Conservation (phyloP, 495 filamentous ascomycete genomes). For the Penicillium paxilli region DNA sequence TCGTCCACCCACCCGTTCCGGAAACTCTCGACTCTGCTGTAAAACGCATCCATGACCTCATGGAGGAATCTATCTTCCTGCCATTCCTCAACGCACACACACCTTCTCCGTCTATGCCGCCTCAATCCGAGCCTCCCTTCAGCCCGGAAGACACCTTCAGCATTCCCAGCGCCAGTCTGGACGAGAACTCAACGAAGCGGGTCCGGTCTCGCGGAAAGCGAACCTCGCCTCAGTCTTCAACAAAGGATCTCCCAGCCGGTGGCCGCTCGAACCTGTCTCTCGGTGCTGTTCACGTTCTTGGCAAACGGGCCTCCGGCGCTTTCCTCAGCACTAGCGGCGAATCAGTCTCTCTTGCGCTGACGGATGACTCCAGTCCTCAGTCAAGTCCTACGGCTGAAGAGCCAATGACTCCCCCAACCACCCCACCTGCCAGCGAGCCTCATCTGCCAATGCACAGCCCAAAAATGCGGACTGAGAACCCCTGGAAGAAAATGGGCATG, state of each 20-base stretch:
- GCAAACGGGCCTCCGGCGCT: constrained; percentile 39
- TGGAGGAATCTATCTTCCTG: constrained; percentile 86
- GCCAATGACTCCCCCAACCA: constrained; percentile 88
- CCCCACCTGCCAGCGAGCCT: constrained; percentile 69
- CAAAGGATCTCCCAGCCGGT: constrained; percentile 34
- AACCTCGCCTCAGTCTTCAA: constrained; percentile 45
- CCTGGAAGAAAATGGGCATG: constrained; percentile 85
- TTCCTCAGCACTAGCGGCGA: constrained; percentile 40
- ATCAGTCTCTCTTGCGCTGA: constrained; percentile 35
- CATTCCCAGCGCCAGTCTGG: constrained; percentile 29
- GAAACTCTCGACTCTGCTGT: constrained; percentile 85
- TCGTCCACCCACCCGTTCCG: constrained; percentile 70
- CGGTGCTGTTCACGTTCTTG: constrained; percentile 31
- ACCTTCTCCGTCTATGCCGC: constrained; percentile 30
- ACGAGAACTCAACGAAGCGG: constrained; percentile 33
- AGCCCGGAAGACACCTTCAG: constrained; percentile 34
- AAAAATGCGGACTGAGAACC: constrained; percentile 53
- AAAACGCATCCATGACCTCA: constrained; percentile 86
- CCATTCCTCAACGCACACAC: constrained; percentile 44
- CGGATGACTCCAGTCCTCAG: constrained; percentile 48
- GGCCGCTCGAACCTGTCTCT: constrained; percentile 35
- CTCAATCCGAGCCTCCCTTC: constrained; percentile 31
- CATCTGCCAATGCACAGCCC: constrained; percentile 52
- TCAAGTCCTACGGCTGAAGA: constrained; percentile 53
- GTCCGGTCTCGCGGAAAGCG: constrained; percentile 38